A percentile compares a stretch with the other conserved stretches of the same genome.
Evolutionary conservation across 2,329 filamentous ascomycete species (phyloP).

Genomic region (Fusarium udum): DNA sequence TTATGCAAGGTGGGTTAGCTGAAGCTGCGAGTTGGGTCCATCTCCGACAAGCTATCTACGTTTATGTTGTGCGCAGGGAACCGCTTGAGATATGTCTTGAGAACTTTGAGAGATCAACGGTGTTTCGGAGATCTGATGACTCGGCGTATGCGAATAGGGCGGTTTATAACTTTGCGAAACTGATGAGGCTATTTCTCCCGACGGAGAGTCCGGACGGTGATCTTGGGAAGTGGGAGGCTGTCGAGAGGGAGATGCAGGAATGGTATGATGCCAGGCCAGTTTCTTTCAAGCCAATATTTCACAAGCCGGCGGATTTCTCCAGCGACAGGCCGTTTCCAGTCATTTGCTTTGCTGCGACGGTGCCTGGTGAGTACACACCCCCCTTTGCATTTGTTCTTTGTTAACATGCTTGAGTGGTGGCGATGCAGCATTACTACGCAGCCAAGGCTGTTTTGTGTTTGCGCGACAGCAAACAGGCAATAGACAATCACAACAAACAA

Average conservation of each 20-base stretch:
- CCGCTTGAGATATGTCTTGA: not conserved
- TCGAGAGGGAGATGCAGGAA: not conserved
- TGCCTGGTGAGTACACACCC: not conserved
- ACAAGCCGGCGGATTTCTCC: rapidly evolving
- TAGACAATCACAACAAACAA: not conserved
- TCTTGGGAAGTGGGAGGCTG: not conserved
- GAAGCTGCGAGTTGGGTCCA: conserved; percentile 10
- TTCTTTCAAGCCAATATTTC: not conserved
- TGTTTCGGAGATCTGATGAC: not conserved
- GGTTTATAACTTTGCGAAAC: not conserved
- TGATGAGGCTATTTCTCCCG: not conserved
- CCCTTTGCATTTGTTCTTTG: too few species aligned
- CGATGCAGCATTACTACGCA: conserved; percentile 9
- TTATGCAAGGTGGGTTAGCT: not conserved
- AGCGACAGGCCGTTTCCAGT: not conserved
- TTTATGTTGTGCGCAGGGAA: not conserved
- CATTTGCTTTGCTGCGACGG: not conserved
- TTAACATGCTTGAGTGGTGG: not conserved
- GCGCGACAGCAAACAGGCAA: rapidly evolving
- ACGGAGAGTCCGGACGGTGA: rapidly evolving
- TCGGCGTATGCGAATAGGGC: conserved; percentile 2
- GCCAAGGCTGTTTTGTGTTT: not conserved
- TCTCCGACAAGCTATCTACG: not conserved
- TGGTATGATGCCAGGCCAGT: not conserved
- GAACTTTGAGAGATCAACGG: not conserved